Conservation (phyloP, 2,329 filamentous ascomycete species). For the Xylaria digitata region DNA sequence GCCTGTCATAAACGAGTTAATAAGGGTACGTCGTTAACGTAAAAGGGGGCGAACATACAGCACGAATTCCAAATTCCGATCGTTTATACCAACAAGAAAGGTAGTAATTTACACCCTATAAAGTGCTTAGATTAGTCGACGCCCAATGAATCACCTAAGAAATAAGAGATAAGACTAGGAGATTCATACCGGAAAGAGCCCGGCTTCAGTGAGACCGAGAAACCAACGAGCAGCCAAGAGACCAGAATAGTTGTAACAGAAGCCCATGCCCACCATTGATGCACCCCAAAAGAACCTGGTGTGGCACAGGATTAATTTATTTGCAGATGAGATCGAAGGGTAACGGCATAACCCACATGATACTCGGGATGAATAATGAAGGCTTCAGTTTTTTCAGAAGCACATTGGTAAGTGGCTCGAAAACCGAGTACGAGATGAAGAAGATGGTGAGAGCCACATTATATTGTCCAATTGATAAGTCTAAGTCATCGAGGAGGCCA, state of each 20-base stretch:
- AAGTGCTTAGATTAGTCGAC: conserved; percentile 14
- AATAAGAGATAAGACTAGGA: too few relatives aligned
- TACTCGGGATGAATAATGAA: conserved; percentile 81
- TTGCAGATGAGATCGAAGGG: conserved; percentile 20
- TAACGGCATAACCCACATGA: conserved; percentile 70
- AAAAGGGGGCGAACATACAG: conserved; percentile 52
- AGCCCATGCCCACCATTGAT: conserved; percentile 76
- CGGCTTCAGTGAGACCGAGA: conserved; percentile 78
- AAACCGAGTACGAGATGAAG: conserved; percentile 85
- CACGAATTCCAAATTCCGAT: conserved; percentile 81
- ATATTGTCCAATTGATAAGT: conserved; percentile 73
- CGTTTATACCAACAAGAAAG: conserved; percentile 87
- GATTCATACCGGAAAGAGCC: conserved; percentile 69
- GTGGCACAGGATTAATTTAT: conserved; percentile 41
- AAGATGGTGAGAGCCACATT: conserved; percentile 84
- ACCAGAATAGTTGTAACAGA: conserved; percentile 71
- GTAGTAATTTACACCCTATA: conserved; percentile 77
- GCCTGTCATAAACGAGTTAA: conserved; percentile 55
- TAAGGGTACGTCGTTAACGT: background rate
- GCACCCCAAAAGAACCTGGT: conserved; percentile 71
- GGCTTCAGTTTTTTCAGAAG: conserved; percentile 81
- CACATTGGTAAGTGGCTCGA: conserved; percentile 82
- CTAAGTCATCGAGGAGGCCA: conserved; percentile 64
- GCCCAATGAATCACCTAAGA: background rate
- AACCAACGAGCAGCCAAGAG: conserved; percentile 77